Evolutionary conservation across 768 basidiomycete species (phyloP).

Genomic region (Hericium alpestre): DNA sequence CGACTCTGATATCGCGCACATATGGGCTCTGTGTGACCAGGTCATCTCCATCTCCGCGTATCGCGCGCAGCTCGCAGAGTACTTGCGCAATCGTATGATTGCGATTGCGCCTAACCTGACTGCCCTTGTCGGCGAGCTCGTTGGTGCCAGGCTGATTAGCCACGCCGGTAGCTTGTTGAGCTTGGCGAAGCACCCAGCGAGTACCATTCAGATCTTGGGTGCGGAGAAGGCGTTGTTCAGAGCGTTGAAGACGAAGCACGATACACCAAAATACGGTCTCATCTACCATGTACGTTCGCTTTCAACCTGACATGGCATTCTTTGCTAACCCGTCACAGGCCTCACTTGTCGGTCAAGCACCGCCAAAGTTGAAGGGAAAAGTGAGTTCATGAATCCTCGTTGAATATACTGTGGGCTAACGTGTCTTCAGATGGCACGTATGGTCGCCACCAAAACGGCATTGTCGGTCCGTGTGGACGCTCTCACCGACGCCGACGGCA

Average conservation of each 20-base stretch:
- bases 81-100: slow-evolving; percentile 94
- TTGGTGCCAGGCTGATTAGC: slow-evolving; percentile 65
- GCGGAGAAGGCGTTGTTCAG: slow-evolving; percentile 73
- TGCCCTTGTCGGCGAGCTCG: slow-evolving; percentile 67
- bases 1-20: slow-evolving; percentile 92
- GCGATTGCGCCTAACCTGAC: slow-evolving; percentile 97
- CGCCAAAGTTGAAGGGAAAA: slow-evolving; percentile 97
- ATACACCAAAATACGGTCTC: slow-evolving; percentile 98
- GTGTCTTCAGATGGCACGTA: slow-evolving; percentile 79
- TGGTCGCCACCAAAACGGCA: slow-evolving; percentile 98
- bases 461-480: slow-evolving; percentile 97
- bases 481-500: slow-evolving; percentile 83
- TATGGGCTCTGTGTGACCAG: slow-evolving; percentile 94
- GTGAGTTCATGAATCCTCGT: slow-evolving; percentile 25
- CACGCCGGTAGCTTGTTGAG: slow-evolving; percentile 64
- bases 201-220: slow-evolving; percentile 67
- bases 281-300: slow-evolving; percentile 80
- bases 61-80: slow-evolving; percentile 90
- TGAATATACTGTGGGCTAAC: neutral
- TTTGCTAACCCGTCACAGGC: slow-evolving; percentile 38
- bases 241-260: slow-evolving; percentile 75
- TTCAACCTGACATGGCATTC: neutral
- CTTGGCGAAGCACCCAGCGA: slow-evolving; percentile 69
- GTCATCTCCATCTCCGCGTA: slow-evolving; percentile 95
- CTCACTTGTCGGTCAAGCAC: slow-evolving; percentile 92